phyloP scores from a whole-genome alignment of 139 green algal species.

The Coccomyxa sp. region DNA sequence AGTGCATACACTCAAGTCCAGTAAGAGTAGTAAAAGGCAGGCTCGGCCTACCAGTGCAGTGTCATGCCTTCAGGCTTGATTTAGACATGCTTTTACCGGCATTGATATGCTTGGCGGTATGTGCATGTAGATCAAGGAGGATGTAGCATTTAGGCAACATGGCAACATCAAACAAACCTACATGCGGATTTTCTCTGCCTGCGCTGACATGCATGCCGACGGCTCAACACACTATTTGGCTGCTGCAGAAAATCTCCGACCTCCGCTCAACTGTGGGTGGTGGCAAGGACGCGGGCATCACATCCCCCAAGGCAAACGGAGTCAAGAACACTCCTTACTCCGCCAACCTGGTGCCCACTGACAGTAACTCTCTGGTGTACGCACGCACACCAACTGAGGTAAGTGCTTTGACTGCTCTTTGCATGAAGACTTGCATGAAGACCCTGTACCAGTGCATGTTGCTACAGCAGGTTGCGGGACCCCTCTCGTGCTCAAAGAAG shows the following conservation, averaged over 20 bases:
- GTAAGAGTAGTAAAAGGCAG: no score
- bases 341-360: not conserved
- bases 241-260: conserved; percentile 3
- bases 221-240: not conserved
- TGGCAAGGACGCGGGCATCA: conserved; percentile 1
- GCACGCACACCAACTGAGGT: not conserved
- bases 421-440: no score
- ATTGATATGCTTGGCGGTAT: not conserved
- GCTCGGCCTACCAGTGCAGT: not conserved
- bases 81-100: not conserved
- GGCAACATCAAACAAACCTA: not conserved
- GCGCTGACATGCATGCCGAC: not conserved
- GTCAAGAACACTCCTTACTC: conserved; percentile 1
- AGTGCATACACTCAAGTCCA: no score
- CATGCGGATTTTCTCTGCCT: not conserved
- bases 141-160: not conserved
- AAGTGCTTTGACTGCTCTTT: not conserved
- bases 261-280: not conserved
- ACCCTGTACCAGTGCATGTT: not conserved
- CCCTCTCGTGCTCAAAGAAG: not conserved
- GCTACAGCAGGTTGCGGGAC: not conserved
- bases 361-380: not conserved
- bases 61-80: not conserved
- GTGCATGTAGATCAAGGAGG: not conserved
- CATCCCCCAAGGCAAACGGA: not conserved